Evolutionary conservation across 2,329 filamentous ascomycete species (phyloP).

Genomic region (Dactylellina haptotyla): DNA sequence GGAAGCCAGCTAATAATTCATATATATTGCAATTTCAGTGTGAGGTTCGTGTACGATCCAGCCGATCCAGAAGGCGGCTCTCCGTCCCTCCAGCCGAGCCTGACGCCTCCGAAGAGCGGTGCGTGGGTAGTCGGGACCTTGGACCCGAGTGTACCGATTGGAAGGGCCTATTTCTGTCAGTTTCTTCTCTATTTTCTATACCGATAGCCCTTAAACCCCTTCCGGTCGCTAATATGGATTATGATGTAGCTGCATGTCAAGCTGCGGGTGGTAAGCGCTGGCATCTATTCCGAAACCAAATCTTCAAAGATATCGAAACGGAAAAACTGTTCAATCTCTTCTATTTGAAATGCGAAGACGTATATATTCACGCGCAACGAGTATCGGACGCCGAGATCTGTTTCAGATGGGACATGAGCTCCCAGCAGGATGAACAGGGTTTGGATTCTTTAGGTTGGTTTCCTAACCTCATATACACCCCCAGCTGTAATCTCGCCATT

Average conservation of each 20-base stretch:
- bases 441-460: slow-evolving; percentile 13
- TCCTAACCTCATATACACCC: too few species aligned
- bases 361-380: slow-evolving; percentile 24
- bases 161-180: slow-evolving; percentile 30
- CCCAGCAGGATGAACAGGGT: slow-evolving; percentile 1
- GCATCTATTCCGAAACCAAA: slow-evolving; percentile 16
- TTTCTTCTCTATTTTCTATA: not conserved
- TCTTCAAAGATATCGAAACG: not conserved
- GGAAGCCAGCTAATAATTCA: not conserved
- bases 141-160: not conserved
- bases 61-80: slow-evolving; percentile 7
- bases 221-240: not conserved
- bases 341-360: slow-evolving; percentile 15
- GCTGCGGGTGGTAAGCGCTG: not conserved
- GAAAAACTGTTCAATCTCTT: not conserved
- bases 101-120: slow-evolving; percentile 22
- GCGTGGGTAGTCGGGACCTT: slow-evolving; percentile 19
- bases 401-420: slow-evolving; percentile 35
- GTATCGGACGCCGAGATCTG: slow-evolving; percentile 31
- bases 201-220: not conserved
- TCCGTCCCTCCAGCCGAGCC: slow-evolving; percentile 26
- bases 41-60: slow-evolving; percentile 32
- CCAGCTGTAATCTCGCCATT: too few species aligned
- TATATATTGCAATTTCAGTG: not conserved
- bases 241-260: slow-evolving; percentile 28